These are phyloP conservation scores for Pleurotus eryngii DNA, from an alignment of 768 basidiomycete species.

Conservation along the genomic window DNA sequence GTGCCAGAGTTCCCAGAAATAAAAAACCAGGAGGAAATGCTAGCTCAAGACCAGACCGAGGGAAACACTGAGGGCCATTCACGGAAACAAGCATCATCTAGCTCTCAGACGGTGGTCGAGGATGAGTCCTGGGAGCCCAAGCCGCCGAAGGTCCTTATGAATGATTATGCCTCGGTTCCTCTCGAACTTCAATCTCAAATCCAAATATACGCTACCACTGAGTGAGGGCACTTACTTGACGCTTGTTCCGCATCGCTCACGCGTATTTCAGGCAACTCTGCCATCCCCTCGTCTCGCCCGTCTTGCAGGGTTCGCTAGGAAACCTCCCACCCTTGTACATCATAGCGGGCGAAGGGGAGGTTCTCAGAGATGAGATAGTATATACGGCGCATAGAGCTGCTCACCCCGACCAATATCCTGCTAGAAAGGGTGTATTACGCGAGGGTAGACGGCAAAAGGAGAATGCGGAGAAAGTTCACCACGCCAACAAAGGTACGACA, in stretches of 20 bases:
- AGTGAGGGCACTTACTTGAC: slow-evolving; percentile 37
- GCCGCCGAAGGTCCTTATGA: slow-evolving; percentile 56
- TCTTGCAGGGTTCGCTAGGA: slow-evolving; percentile 68
- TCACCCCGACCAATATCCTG: slow-evolving; percentile 61
- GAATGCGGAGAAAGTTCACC: slow-evolving; percentile 47
- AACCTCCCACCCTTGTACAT: slow-evolving; percentile 77
- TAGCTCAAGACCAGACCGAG: slow-evolving; percentile 7
- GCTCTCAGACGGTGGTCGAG: slow-evolving; percentile 3
- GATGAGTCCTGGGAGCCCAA: slow-evolving; percentile 47
- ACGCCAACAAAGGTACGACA: slow-evolving; percentile 45
- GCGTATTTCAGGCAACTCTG: slow-evolving; percentile 44
- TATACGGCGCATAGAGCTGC: slow-evolving; percentile 81
- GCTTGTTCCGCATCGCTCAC: not conserved
- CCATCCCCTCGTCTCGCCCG: slow-evolving; percentile 72
- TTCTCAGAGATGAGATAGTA: slow-evolving; percentile 74
- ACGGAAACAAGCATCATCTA: not conserved
- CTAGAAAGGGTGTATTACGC: slow-evolving; percentile 48
- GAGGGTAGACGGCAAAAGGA: slow-evolving; percentile 45
- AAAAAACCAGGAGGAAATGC: slow-evolving; percentile 29
- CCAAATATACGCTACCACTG: slow-evolving; percentile 74
- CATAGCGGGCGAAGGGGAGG: slow-evolving; percentile 69
- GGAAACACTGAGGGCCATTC: not conserved
- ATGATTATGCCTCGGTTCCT: slow-evolving; percentile 37
- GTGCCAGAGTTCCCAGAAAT: slow-evolving; percentile 10
- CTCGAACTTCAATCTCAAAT: slow-evolving; percentile 61